Evolutionary conservation across 2,329 filamentous ascomycete species (phyloP), one percentile per base, ranked within the genome.

Genomic region (Xylaria hypoxylon): DNA sequence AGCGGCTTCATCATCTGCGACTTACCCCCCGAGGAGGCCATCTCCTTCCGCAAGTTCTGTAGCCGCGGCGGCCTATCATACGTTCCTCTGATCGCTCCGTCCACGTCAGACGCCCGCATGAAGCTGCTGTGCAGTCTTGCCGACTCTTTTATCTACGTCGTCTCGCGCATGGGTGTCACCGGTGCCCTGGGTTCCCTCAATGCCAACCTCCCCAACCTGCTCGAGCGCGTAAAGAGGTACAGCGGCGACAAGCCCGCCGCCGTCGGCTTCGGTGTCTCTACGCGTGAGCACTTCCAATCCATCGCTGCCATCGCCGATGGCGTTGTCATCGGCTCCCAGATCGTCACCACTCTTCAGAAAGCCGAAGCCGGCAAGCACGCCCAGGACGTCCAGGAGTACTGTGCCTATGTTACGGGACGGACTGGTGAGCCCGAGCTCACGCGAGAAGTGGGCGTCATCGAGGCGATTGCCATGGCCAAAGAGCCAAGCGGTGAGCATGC

Each of bases 1-100:
- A 97, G 97, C 81, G 95, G 96, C 65, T 98, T 98, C 82, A 97
- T 99, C 75, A 90, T 98, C 77, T 95, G 97, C 63, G 95, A 99
- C 78, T 81, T 99, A 75, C 95, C 96, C 15, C 95, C 95, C 2
- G 95, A 98, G 85, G 95, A 99, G 84, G 95, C 96, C 69, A 87
- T 97, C 59, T 90, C 92, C 65, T 99, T 98, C 86, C 89, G 94
- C 78, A 90, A 92, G 77, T 88, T 92, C 74, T 97, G 94, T 83
- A 89, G 87, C 66, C 90, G 85, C 76, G 92, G 89, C 71, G 92
- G 91, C 28, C 88, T 99, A 38, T 97, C 94, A 5, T 99, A 98
- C 78, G 92, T 99, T 15, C 96, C 96, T n/a, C 85, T 99, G 59
- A 97, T 99, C 74, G 95, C 96, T 0, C 96, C 96, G 6, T 89